phyloP scores from a whole-genome alignment of 2,329 filamentous ascomycete genomes.

The Leptosphaerulina australis region DNA sequence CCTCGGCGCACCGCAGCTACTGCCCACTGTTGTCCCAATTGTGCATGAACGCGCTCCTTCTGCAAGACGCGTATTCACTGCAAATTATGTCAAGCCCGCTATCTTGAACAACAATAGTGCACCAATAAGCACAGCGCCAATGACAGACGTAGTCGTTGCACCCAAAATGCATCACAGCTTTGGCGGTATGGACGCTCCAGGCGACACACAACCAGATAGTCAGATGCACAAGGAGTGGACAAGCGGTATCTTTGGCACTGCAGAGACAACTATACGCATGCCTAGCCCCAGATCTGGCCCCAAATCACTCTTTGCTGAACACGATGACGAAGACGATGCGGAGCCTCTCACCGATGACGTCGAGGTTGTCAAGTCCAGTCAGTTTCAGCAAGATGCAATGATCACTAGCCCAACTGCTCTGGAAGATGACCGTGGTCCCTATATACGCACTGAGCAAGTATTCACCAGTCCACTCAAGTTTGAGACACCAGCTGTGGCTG shows the following conservation, averaged over 20 bases:
- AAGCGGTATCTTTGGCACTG: slow-evolving; percentile 33
- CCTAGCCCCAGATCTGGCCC: slow-evolving; percentile 13
- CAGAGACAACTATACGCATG: slow-evolving; percentile 15
- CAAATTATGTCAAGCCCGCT: slow-evolving; percentile 40
- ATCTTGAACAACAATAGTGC: slow-evolving; percentile 40
- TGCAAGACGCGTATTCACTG: slow-evolving; percentile 38
- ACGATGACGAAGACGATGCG: slow-evolving; percentile 22
- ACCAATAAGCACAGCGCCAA: slow-evolving; percentile 32
- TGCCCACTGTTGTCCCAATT: slow-evolving; percentile 15
- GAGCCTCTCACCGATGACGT: slow-evolving; percentile 30
- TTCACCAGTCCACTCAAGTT: slow-evolving; percentile 45
- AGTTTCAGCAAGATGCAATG: slow-evolving; percentile 28
- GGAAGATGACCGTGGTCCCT: slow-evolving; percentile 33
- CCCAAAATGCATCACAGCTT: slow-evolving; percentile 47
- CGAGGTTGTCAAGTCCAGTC: slow-evolving; percentile 35
- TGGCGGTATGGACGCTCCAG: slow-evolving; percentile 46
- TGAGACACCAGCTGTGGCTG: slow-evolving; percentile 52
- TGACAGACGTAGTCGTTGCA: slow-evolving; percentile 24
- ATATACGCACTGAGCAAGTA: slow-evolving; percentile 23
- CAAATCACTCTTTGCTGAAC: slow-evolving; percentile 29
- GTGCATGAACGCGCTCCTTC: slow-evolving; percentile 23
- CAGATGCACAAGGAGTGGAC: slow-evolving; percentile 53
- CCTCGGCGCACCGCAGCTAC: slow-evolving; percentile 22
- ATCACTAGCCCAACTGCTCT: slow-evolving; percentile 42
- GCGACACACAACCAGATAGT: slow-evolving; percentile 57